Conservation (phyloP, 2,329 filamentous ascomycete species). For the Tolypocladium ovalisporum region DNA sequence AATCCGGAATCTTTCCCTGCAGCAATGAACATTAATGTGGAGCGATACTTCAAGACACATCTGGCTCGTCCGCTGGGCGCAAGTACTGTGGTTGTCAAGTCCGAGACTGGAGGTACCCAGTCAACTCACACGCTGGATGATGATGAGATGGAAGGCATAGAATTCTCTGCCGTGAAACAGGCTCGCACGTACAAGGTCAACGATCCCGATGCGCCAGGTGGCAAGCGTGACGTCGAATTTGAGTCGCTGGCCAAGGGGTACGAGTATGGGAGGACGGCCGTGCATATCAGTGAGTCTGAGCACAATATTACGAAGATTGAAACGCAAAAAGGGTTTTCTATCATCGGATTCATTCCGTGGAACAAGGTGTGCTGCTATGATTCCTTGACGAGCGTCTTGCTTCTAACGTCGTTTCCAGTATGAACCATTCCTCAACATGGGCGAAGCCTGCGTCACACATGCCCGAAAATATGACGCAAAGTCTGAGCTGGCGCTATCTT, state of each 20-base stretch:
- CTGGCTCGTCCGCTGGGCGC: conserved; percentile 63
- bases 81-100: conserved; percentile 59
- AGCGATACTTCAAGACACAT: conserved; percentile 83
- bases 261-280: conserved; percentile 83
- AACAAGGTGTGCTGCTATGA: conserved; percentile 43
- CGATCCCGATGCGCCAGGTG: conserved; percentile 62
- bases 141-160: conserved; percentile 37
- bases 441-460: conserved; percentile 66
- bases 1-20: conserved; percentile 62
- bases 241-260: conserved; percentile 89
- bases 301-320: conserved; percentile 82
- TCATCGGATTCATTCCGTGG: conserved; percentile 75
- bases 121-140: conserved; percentile 37
- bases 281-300: conserved; percentile 80
- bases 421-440: conserved; percentile 77
- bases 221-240: conserved; percentile 69
- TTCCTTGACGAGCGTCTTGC: not conserved
- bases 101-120: conserved; percentile 37
- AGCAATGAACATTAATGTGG: conserved; percentile 73
- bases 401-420: conserved; percentile 38
- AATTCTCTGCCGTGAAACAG: conserved; percentile 62
- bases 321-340: conserved; percentile 61
- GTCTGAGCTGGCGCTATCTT: conserved; percentile 75
- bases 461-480: conserved; percentile 70
- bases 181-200: conserved; percentile 72